Conservation (phyloP, 441 rosid genomes). For the Euphorbia corollata region DNA sequence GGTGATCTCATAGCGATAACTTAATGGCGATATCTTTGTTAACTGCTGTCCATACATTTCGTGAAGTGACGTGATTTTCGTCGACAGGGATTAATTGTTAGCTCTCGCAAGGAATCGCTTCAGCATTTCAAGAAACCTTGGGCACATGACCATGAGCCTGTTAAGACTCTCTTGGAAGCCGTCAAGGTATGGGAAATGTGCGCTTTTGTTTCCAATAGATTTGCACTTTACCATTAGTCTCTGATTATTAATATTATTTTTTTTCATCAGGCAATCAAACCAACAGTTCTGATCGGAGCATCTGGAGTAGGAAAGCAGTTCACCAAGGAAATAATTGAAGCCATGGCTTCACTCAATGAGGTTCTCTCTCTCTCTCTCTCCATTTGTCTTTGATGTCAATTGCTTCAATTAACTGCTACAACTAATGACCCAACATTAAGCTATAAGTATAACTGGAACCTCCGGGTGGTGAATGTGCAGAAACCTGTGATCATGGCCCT, state of each 20-base stretch:
- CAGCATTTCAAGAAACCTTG: constrained; percentile 87
- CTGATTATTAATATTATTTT: no score
- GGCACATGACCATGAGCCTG: constrained; percentile 76
- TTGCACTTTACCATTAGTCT: no score
- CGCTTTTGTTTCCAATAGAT: neutral
- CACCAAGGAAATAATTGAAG: constrained; percentile 70
- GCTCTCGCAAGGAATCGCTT: constrained; percentile 65
- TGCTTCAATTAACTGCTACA: no score
- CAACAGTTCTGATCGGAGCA: constrained; percentile 77
- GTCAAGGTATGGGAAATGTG: constrained; percentile 43
- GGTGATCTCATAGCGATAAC: constrained; percentile 31
- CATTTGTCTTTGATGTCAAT: no score
- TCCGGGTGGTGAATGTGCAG: no score
- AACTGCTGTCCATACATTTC: neutral
- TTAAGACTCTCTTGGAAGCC: constrained; percentile 49
- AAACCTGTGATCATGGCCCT: constrained; percentile 81
- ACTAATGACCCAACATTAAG: no score
- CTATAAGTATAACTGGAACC: no score
- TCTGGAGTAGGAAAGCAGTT: constrained; percentile 83
- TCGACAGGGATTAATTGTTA: constrained; percentile 64
- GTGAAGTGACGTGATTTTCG: neutral
- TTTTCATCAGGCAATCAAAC: constrained; percentile 71
- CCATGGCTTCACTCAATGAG: constrained; percentile 69
- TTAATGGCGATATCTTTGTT: neutral
- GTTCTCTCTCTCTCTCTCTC: no score